A percentile compares a stretch with the other conserved stretches of the same genome.
These are phyloP conservation scores for Yamadazyma takamatsuzukensis DNA, from an alignment of 805 yeast genomes.

Conservation along the genomic window DNA sequence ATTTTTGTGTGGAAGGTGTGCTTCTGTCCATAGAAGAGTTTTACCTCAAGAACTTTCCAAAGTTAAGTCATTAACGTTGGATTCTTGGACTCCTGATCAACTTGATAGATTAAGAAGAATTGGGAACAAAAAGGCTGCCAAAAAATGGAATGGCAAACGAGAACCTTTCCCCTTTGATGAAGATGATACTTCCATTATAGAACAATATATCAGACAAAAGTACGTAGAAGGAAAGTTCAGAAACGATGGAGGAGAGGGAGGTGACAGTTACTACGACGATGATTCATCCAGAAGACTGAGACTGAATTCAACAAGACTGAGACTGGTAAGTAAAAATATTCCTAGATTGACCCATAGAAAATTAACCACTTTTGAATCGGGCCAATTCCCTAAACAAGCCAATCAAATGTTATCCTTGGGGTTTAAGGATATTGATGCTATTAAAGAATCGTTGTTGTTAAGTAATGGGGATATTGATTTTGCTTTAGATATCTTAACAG, in stretches of 20 bases:
- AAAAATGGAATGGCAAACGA: conserved; percentile 64
- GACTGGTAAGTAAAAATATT: conserved; percentile 14
- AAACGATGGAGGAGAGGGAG: conserved; percentile 28
- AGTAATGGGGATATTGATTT: conserved; percentile 55
- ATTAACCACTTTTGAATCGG: conserved; percentile 50
- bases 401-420: conserved; percentile 49
- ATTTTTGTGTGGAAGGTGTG: conserved; percentile 82
- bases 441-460: conserved; percentile 59
- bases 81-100: conserved; percentile 61
- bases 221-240: conserved; percentile 62
- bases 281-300: conserved; percentile 14
- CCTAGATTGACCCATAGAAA: conserved; percentile 49
- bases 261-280: conserved; percentile 18
- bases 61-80: conserved; percentile 72
- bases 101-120: conserved; percentile 39
- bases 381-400: conserved; percentile 49
- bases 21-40: conserved; percentile 67
- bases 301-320: conserved; percentile 16
- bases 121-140: conserved; percentile 62
- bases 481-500: conserved; percentile 57
- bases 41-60: conserved; percentile 55
- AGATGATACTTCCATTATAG: conserved; percentile 54
- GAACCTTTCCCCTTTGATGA: conserved; percentile 74
- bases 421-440: conserved; percentile 50
- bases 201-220: conserved; percentile 60